Conservation (phyloP, 768 basidiomycete species). For the Tephrocybe sp. region DNA sequence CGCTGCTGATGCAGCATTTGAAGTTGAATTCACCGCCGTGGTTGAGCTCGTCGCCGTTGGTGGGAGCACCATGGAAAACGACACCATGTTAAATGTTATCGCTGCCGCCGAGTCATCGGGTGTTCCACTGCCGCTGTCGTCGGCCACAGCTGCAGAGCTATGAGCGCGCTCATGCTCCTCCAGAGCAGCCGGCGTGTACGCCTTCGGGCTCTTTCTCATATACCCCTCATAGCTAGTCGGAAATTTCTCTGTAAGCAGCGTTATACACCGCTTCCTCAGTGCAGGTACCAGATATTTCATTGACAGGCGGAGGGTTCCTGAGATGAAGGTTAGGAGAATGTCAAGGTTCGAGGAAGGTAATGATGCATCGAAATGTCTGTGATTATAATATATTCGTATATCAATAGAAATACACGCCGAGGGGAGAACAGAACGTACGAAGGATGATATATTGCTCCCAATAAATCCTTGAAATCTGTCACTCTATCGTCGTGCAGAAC, state of each 20-base stretch:
- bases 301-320: conserved; percentile 58
- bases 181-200: neutral
- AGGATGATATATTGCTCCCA: conserved; percentile 54
- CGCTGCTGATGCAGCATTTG: neutral
- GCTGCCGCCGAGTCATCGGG: too few species aligned
- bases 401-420: neutral
- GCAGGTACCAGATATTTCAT: conserved; percentile 60
- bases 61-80: neutral
- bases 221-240: conserved; percentile 40
- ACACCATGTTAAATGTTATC: neutral
- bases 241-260: conserved; percentile 41
- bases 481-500: conserved; percentile 44
- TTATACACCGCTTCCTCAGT: conserved; percentile 52
- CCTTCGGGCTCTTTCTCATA: conserved; percentile 23
- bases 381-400: too few species aligned
- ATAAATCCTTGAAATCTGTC: conserved; percentile 47
- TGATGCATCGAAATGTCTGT: conserved; percentile 38
- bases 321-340: conserved; percentile 43
- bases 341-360: conserved; percentile 37
- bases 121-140: neutral
- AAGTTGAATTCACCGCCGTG: neutral
- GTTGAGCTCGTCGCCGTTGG: neutral
- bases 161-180: neutral
- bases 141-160: neutral
- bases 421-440: conserved; percentile 26